Percentiles rank a stretch among this genome's conserved stretches.
Conservation (phyloP, 768 basidiomycete species). For the Saitozyma sp. region DNA sequence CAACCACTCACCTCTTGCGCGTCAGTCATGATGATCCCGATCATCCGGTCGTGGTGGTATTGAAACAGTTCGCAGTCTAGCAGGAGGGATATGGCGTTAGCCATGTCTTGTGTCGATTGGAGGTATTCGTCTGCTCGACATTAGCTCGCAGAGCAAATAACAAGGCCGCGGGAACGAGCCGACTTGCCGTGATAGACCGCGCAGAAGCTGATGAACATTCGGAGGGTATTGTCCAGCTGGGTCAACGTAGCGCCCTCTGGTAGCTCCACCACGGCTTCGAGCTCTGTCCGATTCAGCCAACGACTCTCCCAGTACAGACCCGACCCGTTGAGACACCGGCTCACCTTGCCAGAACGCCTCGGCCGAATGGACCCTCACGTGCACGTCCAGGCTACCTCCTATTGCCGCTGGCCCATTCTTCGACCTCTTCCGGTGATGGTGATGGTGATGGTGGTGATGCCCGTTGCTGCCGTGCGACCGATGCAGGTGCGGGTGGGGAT, state of each 20-base stretch:
- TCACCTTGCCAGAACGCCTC: constrained; percentile 42
- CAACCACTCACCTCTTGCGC: constrained; percentile 61
- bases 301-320: not conserved
- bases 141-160: constrained; percentile 16
- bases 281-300: constrained; percentile 59
- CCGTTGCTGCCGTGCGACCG: not conserved
- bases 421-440: not conserved
- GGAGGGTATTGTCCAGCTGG: constrained; percentile 73
- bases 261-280: constrained; percentile 76
- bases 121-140: constrained; percentile 71
- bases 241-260: constrained; percentile 67
- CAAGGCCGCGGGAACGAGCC: not conserved
- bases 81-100: constrained; percentile 75
- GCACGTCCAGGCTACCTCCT: constrained; percentile 21
- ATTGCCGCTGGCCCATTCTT: not conserved
- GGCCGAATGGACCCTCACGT: constrained; percentile 28
- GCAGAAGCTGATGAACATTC: constrained; percentile 74
- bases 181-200: constrained; percentile 79
- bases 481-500: too few relatives aligned
- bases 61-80: constrained; percentile 82
- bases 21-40: constrained; percentile 71
- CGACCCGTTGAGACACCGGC: not conserved
- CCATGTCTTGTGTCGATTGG: constrained; percentile 75
- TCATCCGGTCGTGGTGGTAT: constrained; percentile 90
- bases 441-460: not conserved